Evolutionary conservation across 148 eudicot species (phyloP).

Genomic region (Rhododendron vialii): DNA sequence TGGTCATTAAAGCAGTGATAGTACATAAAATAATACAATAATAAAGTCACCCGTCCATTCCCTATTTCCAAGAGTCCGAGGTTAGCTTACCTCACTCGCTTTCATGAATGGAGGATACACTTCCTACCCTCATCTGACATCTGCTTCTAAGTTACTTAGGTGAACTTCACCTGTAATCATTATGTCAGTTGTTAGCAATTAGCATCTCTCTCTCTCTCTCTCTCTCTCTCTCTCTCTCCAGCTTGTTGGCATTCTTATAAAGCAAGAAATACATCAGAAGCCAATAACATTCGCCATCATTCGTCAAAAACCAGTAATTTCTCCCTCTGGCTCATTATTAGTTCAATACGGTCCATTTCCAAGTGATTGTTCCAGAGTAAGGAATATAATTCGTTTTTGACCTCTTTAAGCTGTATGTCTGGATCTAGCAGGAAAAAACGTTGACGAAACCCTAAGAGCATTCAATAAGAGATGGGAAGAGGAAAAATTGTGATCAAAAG

Average conservation of each 20-base stretch:
- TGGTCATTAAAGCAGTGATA: not conserved
- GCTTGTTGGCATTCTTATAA: not conserved
- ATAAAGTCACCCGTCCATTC: not conserved
- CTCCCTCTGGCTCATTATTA: not conserved
- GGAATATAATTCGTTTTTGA: not conserved
- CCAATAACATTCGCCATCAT: not conserved
- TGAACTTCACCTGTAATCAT: not conserved
- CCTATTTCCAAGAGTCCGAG: not conserved
- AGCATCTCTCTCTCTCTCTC: not conserved
- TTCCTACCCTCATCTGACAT: not conserved
- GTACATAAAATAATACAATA: not conserved
- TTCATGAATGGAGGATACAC: not conserved
- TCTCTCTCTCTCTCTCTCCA: not conserved
- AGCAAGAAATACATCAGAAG: not conserved
- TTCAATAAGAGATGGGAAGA: conserved; percentile 4
- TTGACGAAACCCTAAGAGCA: not conserved
- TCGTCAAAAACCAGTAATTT: not conserved
- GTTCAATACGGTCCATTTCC: too few species aligned
- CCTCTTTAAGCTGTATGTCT: not conserved
- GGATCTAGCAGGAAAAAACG: not conserved
- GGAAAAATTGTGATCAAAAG: not conserved
- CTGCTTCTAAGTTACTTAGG: not conserved
- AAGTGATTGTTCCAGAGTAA: not conserved
- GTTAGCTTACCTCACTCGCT: not conserved
- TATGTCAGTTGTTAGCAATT: not conserved